Base-by-base conservation (phyloP, 805 yeast genomes). In the Wickerhamomyces chaumierensis region DNA sequence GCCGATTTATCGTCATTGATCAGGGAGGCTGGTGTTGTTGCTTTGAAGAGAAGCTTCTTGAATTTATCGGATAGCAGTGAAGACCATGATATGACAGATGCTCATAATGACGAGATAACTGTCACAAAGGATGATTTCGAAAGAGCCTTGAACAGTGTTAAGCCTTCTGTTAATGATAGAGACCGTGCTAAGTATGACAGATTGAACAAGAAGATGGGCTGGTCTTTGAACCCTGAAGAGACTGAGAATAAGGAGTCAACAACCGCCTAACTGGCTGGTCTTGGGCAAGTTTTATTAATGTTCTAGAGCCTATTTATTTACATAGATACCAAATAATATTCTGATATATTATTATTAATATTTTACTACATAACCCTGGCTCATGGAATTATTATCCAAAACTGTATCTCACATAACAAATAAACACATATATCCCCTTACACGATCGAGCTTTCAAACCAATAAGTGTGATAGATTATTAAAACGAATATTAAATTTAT, bases 1-100 rank as follows among this genome's bases (percentile, higher is more conserved):
- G 98, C 98, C 0, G 98, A 92, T 66, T 68, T 92, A 40, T 86
- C 94, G 1, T 86, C 96, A 3, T 62, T 92, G 41, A 90, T 84
- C 2, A 71, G 96, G 51, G 97, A 92, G 55, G 94, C 97, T n/a
- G 87, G 95, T 48, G 92, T 87, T 5, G 62, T 74, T 37, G 94
- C 96, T 1, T 68, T 88, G 57, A 82, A 86, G 56, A 75, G 78
- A 57, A 78, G 71, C 49, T 79, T 82, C 46, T 82, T 81, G 58
- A 43, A 62, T 42, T 60, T 58, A 9, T 71, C 72, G 34, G 71
- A 37, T 2, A 60, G 61, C 11, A 58, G 58, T 5, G 74, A 71
- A 34, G 63, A 65, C 43, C 49, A 64, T n/a, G 74, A 75, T 35
- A 74, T 65, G 40, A 55, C 65, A n/a, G 66, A 66, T 33, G 57